phyloP scores from a whole-genome alignment of 805 yeast species.

The Kodamaea lidongshanica region DNA sequence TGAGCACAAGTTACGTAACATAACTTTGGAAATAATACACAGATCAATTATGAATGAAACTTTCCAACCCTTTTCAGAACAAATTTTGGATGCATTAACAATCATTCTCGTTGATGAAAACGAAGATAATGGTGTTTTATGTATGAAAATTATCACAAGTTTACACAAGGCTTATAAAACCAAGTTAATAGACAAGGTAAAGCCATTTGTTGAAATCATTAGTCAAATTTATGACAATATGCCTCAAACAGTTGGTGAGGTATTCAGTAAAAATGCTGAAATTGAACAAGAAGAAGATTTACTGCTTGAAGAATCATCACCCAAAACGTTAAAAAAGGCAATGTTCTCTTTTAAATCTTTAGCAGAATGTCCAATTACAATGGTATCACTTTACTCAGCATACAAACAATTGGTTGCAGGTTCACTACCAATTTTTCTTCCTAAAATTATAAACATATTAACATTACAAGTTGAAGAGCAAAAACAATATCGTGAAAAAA shows the following conservation, averaged over 20 bases:
- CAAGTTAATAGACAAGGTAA: slow-evolving; percentile 61
- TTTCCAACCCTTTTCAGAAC: slow-evolving; percentile 62
- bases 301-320: slow-evolving; percentile 35
- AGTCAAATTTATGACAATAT: slow-evolving; percentile 72
- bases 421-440: slow-evolving; percentile 71
- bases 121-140: slow-evolving; percentile 90
- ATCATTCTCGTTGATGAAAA: slow-evolving; percentile 66
- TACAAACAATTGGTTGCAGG: slow-evolving; percentile 70
- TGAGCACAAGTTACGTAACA: slow-evolving; percentile 73
- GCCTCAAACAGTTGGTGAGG: slow-evolving; percentile 64
- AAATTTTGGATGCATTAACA: slow-evolving; percentile 55
- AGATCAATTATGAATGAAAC: slow-evolving; percentile 79
- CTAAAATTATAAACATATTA: slow-evolving; percentile 70
- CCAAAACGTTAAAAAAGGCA: slow-evolving; percentile 54
- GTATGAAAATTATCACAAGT: slow-evolving; percentile 81
- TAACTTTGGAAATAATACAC: slow-evolving; percentile 71
- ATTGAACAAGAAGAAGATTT: slow-evolving; percentile 21
- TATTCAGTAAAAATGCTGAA: slow-evolving; percentile 39
- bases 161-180: slow-evolving; percentile 80
- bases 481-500: slow-evolving; percentile 28
- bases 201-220: slow-evolving; percentile 71
- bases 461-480: slow-evolving; percentile 80
- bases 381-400: slow-evolving; percentile 86
- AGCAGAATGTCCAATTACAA: slow-evolving; percentile 94
- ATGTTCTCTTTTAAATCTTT: slow-evolving; percentile 82